Percentiles rank a stretch among this genome's conserved stretches.
These are phyloP conservation scores for Erodium moschatum DNA, from an alignment of 441 rosid genomes.

Conservation along the genomic window DNA sequence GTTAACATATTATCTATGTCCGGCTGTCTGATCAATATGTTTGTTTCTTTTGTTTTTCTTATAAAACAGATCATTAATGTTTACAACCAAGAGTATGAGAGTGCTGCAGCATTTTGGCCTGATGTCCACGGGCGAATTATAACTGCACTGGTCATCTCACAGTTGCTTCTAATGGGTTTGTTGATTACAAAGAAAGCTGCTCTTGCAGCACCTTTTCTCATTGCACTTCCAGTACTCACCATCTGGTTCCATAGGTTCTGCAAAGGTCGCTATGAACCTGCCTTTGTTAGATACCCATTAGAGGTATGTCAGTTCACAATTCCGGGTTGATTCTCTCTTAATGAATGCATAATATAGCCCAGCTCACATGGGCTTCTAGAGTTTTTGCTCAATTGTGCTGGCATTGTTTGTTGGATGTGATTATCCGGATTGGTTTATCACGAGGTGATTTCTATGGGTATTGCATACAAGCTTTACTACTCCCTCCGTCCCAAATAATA, in stretches of 20 bases:
- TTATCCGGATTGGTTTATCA: background rate
- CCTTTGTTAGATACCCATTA: constrained; percentile 61
- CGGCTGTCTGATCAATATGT: background rate
- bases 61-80: constrained; percentile 76
- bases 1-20: background rate
- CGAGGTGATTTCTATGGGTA: too few relatives aligned
- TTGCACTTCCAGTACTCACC: constrained; percentile 68
- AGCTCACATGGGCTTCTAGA: background rate
- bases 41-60: background rate
- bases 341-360: background rate
- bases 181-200: constrained; percentile 58
- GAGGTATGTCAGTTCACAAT: constrained; percentile 36
- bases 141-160: constrained; percentile 61
- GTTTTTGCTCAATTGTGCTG: background rate
- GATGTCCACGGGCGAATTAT: constrained; percentile 81
- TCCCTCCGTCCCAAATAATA: too few relatives aligned
- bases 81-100: constrained; percentile 81
- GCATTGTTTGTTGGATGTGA: background rate
- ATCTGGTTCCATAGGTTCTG: constrained; percentile 60
- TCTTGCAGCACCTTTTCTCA: constrained; percentile 61
- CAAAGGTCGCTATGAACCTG: constrained; percentile 57
- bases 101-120: constrained; percentile 90
- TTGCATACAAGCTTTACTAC: too few relatives aligned
- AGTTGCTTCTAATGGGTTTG: constrained; percentile 67
- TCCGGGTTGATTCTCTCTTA: background rate